Evolutionary conservation across 148 eudicot genomes (phyloP).

Genomic region (Rhododendron simsii): DNA sequence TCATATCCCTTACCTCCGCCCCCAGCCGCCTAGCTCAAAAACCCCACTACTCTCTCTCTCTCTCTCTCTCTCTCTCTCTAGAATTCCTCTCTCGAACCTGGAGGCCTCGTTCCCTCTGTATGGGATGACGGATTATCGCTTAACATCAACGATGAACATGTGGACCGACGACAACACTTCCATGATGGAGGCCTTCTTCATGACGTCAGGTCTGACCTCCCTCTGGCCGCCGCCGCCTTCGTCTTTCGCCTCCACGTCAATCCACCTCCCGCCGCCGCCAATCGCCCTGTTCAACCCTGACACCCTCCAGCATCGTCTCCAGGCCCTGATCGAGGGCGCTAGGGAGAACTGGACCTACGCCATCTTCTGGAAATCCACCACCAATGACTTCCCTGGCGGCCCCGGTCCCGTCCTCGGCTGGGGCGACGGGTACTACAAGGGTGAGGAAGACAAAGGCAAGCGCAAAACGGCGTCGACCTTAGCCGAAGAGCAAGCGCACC

Average conservation of each 20-base stretch:
- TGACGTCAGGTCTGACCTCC: constrained; percentile 34
- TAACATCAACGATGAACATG: constrained; percentile 29
- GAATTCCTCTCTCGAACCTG: background rate
- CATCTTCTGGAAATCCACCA: constrained; percentile 77
- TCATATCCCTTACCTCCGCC: background rate
- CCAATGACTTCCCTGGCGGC: constrained; percentile 27
- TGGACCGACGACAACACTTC: constrained; percentile 36
- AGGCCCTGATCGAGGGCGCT: constrained; percentile 52
- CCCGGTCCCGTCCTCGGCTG: constrained; percentile 41
- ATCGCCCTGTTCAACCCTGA: constrained; percentile 37
- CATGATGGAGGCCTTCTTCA: constrained; percentile 45
- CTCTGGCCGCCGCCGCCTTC: constrained; percentile 22
- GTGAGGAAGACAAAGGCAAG: constrained; percentile 30
- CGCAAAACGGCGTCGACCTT: constrained; percentile 2
- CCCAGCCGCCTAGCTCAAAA: background rate
- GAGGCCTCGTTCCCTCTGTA: constrained; percentile 5
- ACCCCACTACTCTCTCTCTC: background rate
- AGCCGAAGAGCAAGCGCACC: constrained; percentile 58
- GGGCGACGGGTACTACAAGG: constrained; percentile 90
- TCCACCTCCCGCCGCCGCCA: background rate
- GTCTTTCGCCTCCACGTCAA: background rate
- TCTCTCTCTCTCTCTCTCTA: too few species aligned
- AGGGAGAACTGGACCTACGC: constrained; percentile 77
- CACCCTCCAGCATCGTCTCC: constrained; percentile 64
- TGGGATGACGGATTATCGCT: constrained; percentile 34